Evolutionary conservation across 305 asterid species (phyloP).

Genomic region (Solanum chacoense): DNA sequence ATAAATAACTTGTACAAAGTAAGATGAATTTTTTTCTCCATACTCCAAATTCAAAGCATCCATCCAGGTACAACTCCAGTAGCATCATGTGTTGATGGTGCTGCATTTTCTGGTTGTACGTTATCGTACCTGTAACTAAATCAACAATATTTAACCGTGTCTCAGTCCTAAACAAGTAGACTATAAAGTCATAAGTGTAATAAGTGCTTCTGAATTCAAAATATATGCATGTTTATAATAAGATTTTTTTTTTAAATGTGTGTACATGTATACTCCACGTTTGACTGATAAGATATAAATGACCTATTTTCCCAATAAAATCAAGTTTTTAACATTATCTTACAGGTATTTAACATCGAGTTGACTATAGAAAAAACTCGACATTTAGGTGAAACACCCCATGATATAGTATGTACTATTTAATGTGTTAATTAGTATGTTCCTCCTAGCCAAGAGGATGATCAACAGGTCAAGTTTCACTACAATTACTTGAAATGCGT

Average conservation of each 20-base stretch:
- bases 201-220: background rate
- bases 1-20: background rate
- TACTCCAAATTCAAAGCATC: conserved; percentile 17
- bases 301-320: background rate
- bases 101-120: conserved; percentile 2
- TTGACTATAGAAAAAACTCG: background rate
- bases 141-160: background rate
- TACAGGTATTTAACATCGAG: background rate
- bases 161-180: background rate
- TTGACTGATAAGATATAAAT: background rate
- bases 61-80: conserved; percentile 29
- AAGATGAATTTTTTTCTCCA: background rate
- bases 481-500: background rate
- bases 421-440: background rate
- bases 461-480: background rate
- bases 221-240: background rate
- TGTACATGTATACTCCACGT: background rate
- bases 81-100: conserved; percentile 8
- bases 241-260: too few species aligned
- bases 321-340: background rate
- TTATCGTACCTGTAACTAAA: background rate
- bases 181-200: background rate
- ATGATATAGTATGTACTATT: background rate
- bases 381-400: background rate
- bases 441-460: background rate